Conservation (phyloP, 345 rosid genomes). For the Eucalyptus brandiana region DNA sequence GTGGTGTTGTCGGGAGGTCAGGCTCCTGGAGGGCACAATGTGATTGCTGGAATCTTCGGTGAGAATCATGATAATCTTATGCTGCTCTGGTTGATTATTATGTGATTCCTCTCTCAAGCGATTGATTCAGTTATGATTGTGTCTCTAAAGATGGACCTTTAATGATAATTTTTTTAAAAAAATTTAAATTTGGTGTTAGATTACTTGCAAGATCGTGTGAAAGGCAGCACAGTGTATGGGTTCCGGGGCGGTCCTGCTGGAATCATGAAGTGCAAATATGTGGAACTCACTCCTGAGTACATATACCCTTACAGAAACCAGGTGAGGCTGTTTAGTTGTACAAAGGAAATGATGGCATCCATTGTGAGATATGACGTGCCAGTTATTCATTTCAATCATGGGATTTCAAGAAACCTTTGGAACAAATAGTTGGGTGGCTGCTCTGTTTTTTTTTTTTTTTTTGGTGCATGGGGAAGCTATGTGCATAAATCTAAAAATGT, state of each 20-base stretch:
- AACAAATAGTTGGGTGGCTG: neutral
- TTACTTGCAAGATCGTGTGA: conserved; percentile 67
- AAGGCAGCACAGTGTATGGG: conserved; percentile 74
- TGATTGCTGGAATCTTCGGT: conserved; percentile 87
- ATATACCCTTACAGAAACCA: conserved; percentile 83
- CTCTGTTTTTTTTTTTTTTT: too few relatives aligned
- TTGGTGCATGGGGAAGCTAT: neutral
- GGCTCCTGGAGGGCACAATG: conserved; percentile 99
- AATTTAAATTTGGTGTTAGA: conserved; percentile 21
- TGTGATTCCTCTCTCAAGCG: neutral
- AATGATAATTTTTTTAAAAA: neutral
- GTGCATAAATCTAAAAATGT: neutral
- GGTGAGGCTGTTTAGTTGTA: conserved; percentile 19
- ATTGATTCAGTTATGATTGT: neutral
- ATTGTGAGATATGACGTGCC: neutral
- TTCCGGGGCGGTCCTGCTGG: conserved; percentile 99
- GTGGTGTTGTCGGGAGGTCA: conserved; percentile 97
- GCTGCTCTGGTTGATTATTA: neutral
- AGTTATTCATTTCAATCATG: neutral
- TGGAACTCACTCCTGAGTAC: conserved; percentile 59
- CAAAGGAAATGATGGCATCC: neutral
- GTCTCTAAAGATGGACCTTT: neutral
- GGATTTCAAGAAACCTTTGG: neutral
- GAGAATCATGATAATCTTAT: neutral
- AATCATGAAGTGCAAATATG: conserved; percentile 82